Percentiles rank a stretch among this genome's conserved stretches.
These are phyloP conservation scores for Lasiodiplodia theobromae DNA, from an alignment of 2,329 filamentous ascomycete species.

Conservation along the genomic window DNA sequence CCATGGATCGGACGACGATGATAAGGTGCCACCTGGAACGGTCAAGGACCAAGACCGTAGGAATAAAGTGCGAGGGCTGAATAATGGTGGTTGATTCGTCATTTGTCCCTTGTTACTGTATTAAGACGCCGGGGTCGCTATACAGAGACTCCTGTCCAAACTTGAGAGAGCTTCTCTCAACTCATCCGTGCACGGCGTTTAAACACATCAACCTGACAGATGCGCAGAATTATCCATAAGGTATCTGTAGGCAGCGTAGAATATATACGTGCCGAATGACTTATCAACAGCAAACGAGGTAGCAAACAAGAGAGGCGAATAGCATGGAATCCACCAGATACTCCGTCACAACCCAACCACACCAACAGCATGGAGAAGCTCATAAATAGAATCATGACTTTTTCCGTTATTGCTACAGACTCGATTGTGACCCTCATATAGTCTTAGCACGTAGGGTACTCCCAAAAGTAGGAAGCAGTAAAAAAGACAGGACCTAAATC, in stretches of 20 bases:
- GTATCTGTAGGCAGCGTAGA: no score
- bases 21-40: neutral
- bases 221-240: no score
- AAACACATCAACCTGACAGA: neutral
- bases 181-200: neutral
- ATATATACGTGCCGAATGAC: no score
- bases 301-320: no score
- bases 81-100: neutral
- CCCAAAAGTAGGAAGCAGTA: neutral
- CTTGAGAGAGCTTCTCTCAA: neutral
- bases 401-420: conserved; percentile 18
- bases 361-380: neutral
- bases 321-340: no score
- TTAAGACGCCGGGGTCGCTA: neutral
- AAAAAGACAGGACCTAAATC: neutral
- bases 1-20: neutral
- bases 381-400: conserved; percentile 14
- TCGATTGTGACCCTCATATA: neutral
- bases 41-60: neutral
- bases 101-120: neutral
- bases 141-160: no score
- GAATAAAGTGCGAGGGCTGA: neutral
- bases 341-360: neutral
- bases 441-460: neutral
- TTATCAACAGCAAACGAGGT: no score